Base-by-base conservation (phyloP, 768 basidiomycete species). In the Tricholomella constricta region DNA sequence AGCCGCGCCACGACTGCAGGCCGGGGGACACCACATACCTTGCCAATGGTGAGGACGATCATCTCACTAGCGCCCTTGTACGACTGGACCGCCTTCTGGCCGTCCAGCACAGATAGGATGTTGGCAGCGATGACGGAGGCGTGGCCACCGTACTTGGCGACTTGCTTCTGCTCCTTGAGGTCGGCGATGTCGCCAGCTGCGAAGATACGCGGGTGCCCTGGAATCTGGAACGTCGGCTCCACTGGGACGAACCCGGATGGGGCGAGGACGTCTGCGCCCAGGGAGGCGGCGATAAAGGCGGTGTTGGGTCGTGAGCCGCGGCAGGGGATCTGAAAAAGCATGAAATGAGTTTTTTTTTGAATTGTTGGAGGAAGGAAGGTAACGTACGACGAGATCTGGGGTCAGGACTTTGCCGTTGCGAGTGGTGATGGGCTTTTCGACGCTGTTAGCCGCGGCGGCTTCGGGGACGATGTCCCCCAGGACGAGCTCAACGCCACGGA, bases 181-280 rank as follows among this genome's bases (percentile, higher is more conserved):
- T 85, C 82, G 54, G 84, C 78, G 52, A 84, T 75, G 60, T 90
- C 88, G 1, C 88, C 88, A 2, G 69, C 74, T 0, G 86, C 89
- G 51, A 85, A 88, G 12, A 89, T 79, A 52, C 74, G 73, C 0
- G 80, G 69, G 63, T 84, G 68, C 0, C 66, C 68, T 6, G 57
- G 60, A 2, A 89, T 65, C 59, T 87, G 85, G 35, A 89, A 72
- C 0, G 84, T 86, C 3, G 82, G 74, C 22, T 67, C 62, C 11
- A 89, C 76, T 54, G 78, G 80, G 49, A 88, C 78, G 41, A 59
- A 69, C 52, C 67, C 81, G 62, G 57, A 54, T 27, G 43, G 62
- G n/a, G 58, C 72, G 4, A 88, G 76, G 10, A 64, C 63, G 31
- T 60, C 64, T 1, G 63, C 53, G 0, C 70, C 72, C 6, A 79